These are phyloP conservation scores for Hyphopichia burtonii DNA, from an alignment of 1,139 yeast species.

Conservation along the genomic window DNA sequence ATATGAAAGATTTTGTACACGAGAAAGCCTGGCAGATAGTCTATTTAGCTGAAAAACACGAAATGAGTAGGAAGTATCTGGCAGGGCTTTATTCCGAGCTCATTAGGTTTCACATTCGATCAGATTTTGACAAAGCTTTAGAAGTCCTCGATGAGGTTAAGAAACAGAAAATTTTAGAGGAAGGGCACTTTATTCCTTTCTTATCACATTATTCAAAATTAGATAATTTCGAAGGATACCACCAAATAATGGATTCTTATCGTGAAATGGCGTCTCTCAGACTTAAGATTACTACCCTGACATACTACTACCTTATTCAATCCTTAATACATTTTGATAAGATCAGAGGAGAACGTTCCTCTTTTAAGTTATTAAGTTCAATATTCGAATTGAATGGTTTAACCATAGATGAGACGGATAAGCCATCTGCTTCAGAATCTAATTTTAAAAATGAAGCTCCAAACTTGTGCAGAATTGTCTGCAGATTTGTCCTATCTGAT, in stretches of 20 bases:
- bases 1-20: conserved; percentile 8
- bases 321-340: conserved; percentile 42
- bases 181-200: conserved; percentile 30
- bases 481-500: conserved; percentile 21
- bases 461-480: conserved; percentile 24
- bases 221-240: conserved; percentile 26
- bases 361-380: conserved; percentile 26
- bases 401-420: conserved; percentile 9
- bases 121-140: conserved; percentile 13
- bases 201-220: conserved; percentile 21
- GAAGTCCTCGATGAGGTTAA: conserved; percentile 9
- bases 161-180: conserved; percentile 16
- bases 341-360: conserved; percentile 19
- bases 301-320: conserved; percentile 41
- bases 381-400: conserved; percentile 35
- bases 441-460: conserved; percentile 14
- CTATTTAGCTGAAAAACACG: conserved; percentile 4
- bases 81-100: conserved; percentile 24
- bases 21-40: conserved; percentile 9
- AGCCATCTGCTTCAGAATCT: not conserved
- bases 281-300: conserved; percentile 29
- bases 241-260: conserved; percentile 34
- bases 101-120: conserved; percentile 19
- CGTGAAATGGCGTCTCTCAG: conserved; percentile 37
- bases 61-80: conserved; percentile 6